Conservation (phyloP, 2,329 filamentous ascomycete genomes). For the Colletotrichum chlorophyti region DNA sequence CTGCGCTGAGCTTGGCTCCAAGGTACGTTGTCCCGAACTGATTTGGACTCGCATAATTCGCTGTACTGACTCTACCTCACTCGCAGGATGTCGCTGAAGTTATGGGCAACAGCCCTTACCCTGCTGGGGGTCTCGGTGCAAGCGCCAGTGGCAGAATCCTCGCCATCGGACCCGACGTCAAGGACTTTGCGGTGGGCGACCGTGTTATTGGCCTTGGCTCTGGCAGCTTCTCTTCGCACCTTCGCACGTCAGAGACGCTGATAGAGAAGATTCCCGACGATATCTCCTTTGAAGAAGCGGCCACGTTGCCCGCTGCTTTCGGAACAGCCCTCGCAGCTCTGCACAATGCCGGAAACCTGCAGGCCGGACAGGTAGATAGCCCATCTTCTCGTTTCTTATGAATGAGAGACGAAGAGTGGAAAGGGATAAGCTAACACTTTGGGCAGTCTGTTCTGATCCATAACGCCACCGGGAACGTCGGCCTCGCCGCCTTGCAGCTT, state of each 20-base stretch:
- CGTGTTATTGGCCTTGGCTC: constrained; percentile 3
- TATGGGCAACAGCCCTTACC: constrained; percentile 34
- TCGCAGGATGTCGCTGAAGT: constrained; percentile 29
- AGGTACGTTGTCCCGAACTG: too few species aligned
- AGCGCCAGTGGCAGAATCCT: constrained; percentile 40
- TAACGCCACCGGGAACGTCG: constrained; percentile 36
- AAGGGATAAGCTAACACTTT: too few species aligned
- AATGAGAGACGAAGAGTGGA: too few species aligned
- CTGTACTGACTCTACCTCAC: too few species aligned
- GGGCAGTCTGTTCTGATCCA: constrained; percentile 37
- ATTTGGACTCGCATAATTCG: too few species aligned
- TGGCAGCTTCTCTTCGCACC: constrained; percentile 13
- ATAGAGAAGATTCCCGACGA: constrained; percentile 41
- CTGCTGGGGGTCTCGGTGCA: constrained; percentile 35
- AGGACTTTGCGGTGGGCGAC: constrained; percentile 37
- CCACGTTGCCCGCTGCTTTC: constrained; percentile 42
- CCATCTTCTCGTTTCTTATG: too few species aligned
- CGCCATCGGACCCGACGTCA: constrained; percentile 35
- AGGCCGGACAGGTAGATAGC: too few species aligned
- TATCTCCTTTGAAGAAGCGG: constrained; percentile 42
- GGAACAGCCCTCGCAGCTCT: constrained; percentile 40
- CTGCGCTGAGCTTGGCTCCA: too few species aligned
- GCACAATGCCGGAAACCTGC: too few species aligned
- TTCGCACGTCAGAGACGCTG: constrained; percentile 5
- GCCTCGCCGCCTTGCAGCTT: constrained; percentile 36